Conservation (phyloP, 202 grass and related monocot species). For the Elaeis oleifera region DNA sequence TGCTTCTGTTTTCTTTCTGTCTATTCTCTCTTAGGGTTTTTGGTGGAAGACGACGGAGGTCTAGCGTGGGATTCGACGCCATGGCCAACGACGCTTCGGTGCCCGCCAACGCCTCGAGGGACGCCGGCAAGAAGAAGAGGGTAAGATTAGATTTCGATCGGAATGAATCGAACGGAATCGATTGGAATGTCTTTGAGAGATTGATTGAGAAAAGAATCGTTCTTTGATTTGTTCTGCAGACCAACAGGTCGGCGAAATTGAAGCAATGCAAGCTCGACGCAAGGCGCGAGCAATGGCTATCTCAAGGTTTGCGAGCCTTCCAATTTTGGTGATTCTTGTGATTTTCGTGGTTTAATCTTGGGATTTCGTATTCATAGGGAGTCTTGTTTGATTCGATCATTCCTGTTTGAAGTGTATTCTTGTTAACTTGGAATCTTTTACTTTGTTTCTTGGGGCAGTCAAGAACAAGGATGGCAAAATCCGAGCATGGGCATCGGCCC, state of each 20-base stretch:
- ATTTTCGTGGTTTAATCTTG: slow-evolving; percentile 12
- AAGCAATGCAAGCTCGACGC: slow-evolving; percentile 98
- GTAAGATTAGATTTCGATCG: slow-evolving; percentile 16
- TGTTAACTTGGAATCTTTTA: neutral
- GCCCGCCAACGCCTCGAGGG: slow-evolving; percentile 37
- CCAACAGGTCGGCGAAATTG: slow-evolving; percentile 75
- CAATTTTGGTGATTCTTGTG: neutral
- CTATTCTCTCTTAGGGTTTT: neutral
- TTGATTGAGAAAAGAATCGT: slow-evolving; percentile 8
- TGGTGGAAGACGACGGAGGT: neutral
- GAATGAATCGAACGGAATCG: neutral
- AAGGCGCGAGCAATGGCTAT: slow-evolving; percentile 92
- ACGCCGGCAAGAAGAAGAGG: slow-evolving; percentile 73
- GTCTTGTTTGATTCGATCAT: neutral
- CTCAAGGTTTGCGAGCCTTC: slow-evolving; percentile 55
- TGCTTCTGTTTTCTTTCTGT: too few relatives aligned
- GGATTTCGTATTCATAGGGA: neutral
- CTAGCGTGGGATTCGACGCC: slow-evolving; percentile 30
- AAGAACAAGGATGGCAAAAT: slow-evolving; percentile 43
- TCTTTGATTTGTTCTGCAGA: slow-evolving; percentile 28
- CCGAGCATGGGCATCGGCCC: slow-evolving; percentile 1
- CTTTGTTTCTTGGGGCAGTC: slow-evolving; percentile 29
- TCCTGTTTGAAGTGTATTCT: neutral
- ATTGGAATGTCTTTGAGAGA: slow-evolving; percentile 10
- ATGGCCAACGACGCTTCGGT: slow-evolving; percentile 48